Base-by-base conservation (phyloP, 192 early-diverging fungal species). In the Tieghemiomyces parasiticus region DNA sequence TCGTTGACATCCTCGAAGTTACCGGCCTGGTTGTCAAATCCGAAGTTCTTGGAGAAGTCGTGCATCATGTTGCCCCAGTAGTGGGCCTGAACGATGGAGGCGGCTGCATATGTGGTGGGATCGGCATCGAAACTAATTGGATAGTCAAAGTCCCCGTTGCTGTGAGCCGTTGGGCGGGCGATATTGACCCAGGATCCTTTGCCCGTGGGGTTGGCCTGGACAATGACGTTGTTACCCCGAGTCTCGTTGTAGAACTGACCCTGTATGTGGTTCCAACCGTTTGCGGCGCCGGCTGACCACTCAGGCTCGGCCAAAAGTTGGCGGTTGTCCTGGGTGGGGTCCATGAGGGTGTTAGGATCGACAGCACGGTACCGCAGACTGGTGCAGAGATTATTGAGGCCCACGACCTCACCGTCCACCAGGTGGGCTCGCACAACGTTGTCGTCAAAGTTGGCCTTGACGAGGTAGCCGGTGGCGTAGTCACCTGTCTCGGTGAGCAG, bases 1-100 rank as follows among this genome's bases (percentile, higher is more conserved):
- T 71, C 66, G 66, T 78, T 79, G 67, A 68, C 61, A 56, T 63
- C 60, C 71, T 75, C 66, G 70, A 82, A 82, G 67, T 80, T 80
- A 50, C 78, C 78, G 9, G 76, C 60, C 1, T 60, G 60, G 59
- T 70, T 73, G 61, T 74, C 69, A 46, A 78, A 78, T 13, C 76
- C 76, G 52, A 74, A 78, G 28, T 47, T 58, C 55, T 63, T 71
- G 47, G 63, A 58, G 56, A 70, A 54, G 35, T 74, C 71, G 67
- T 82, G 80, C 59, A 70, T 68, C 34, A 74, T 64, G 71, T 84
- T 81, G 59, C 67, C 63, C 19, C 67, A 65, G 63, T 73, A 78
- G 63, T 79, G 79, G 49, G 67, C 64, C 52, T 79, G 67, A 46
- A 71, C 73, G 52, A 70, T 72, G 2, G 75, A 67, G 0, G 80